A percentile compares a stretch with the other conserved stretches of the same genome.
Evolutionary conservation across 1,139 yeast genomes (phyloP).

Genomic region (Diutina sp.): DNA sequence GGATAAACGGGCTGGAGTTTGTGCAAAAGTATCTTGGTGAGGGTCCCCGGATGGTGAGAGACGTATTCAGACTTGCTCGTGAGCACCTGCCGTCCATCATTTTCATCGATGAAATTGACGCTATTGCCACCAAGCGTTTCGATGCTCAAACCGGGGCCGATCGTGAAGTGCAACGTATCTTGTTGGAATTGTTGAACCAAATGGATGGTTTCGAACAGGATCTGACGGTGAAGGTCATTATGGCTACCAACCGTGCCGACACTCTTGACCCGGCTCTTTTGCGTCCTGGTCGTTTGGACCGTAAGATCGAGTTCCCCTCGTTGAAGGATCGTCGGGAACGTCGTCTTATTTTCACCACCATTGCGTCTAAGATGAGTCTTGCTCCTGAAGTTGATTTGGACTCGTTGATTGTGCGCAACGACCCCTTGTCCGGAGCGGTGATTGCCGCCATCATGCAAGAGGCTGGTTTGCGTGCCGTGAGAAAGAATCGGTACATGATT

Average conservation of each 20-base stretch:
- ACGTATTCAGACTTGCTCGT: constrained; percentile 91
- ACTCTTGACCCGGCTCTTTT: constrained; percentile 94
- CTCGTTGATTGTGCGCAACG: constrained; percentile 87
- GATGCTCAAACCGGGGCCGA: constrained; percentile 99
- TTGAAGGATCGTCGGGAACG: constrained; percentile 95
- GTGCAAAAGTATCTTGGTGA: constrained; percentile 98
- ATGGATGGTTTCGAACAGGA: constrained; percentile 99
- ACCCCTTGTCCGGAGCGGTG: constrained; percentile 93
- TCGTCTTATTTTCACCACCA: constrained; percentile 87
- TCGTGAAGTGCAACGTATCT: constrained; percentile 96
- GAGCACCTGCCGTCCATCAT: constrained; percentile 96
- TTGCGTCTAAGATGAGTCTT: constrained; percentile 94
- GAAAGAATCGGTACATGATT: constrained; percentile 95
- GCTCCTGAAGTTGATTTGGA: constrained; percentile 98
- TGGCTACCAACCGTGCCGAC: constrained; percentile 99
- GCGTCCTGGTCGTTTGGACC: constrained; percentile 97
- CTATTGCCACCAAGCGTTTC: constrained; percentile 97
- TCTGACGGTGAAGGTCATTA: constrained; percentile 90
- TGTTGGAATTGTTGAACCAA: constrained; percentile 90
- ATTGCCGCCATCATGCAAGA: constrained; percentile 99
- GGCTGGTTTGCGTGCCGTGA: constrained; percentile 96
- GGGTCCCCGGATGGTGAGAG: constrained; percentile 99
- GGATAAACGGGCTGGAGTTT: constrained; percentile 96
- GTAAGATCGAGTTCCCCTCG: constrained; percentile 95
- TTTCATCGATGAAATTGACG: constrained; percentile 96